Evolutionary conservation across 202 grass and related monocot species (phyloP), one percentile per base, ranked within the genome.

Genomic region (Bolboschoenoplectus hybrid): DNA sequence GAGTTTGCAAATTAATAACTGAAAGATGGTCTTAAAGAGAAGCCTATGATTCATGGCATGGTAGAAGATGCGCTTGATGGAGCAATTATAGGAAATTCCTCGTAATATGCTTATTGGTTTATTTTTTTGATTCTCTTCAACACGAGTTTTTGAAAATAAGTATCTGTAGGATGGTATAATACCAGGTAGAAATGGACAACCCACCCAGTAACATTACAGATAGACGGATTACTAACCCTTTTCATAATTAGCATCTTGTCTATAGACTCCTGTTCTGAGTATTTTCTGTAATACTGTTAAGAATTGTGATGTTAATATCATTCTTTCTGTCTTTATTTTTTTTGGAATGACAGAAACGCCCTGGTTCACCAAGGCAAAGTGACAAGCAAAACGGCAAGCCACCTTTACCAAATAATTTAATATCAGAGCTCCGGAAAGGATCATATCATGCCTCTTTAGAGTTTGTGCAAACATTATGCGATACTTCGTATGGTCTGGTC

Each of bases 371-470:
- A 84, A 89, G 85, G 81, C 88, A 80, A 44, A 92, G 80, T 86
- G 90, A 92, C 52, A 98, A 92, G 64, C 89, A 88, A 82, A 90
- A 52, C 88, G 92, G 92, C 75, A 99, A 94, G 83, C 93, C 97
- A 67, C 97, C 97, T 90, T 94, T 99, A 84, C 97, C 92, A 67
- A 94, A 90, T 80, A 94, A 97, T 68, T 52, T 86, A 17, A 87
- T 94, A 81, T 86, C 93, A 80, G 97, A 97, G 68, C 89, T 94
- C 81, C 91, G 93, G 60, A 99, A 94, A 89, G 93, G 92, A 46
- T 94, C 92, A 84, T 99, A 99, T 81, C 93, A 97, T 90, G 97
- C 93, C 87, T 99, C 97, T 3, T 87, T 99, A 86, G 93, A 99
- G 85, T 91, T 99, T 85, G 93, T 97, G 87, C 93, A 99, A 65